Base-by-base conservation (phyloP, 208 protist species). In the Leishmania braziliensis region DNA sequence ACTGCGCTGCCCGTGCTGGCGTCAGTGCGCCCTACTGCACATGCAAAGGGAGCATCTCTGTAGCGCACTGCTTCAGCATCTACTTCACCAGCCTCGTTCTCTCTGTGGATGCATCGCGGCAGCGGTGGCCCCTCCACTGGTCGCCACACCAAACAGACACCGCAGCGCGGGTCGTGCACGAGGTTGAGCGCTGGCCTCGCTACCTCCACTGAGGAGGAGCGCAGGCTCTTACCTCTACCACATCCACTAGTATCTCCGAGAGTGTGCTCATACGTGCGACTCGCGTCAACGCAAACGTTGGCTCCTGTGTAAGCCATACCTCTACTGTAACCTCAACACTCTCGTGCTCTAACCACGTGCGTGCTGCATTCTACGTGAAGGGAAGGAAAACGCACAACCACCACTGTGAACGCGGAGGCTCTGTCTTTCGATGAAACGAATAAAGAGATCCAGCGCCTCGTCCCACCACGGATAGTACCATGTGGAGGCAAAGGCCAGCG, bases 101-200 rank as follows among this genome's bases (percentile, higher is more conserved):
- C 46, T 23, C 46, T 48, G 69, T 36, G 1, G 39, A 68, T 56
- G 50, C 63, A 79, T 20, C 82, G 79, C 3, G 75, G 76, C 50
- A 84, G 74, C 33, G 84, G 80, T 46, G 76, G 84, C 5, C 53
- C 80, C 29, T 84, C 73, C 16, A 81, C 53, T 9, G 80, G 80
- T 6, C 84, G 58, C 80, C 84, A 82, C 26, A 80, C 84, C 14
- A 62, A 74, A 29, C 76, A 84, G 14, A n/a, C 18, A 12, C 80
- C 76, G 33, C 54, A 69, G 39, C 51, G 48, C 2, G 62, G n/a
- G 29, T 82, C 80, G 14, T 82, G 65, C 14, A 84, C 80, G 29
- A 78, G 29, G 43, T 74, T 51, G 63, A 43, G 9, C n/a, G 39
- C 51, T 26, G 48, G 33, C 33, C 6, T 43, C 26, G 46, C 46